A percentile compares a stretch with the other conserved stretches of the same genome.
Conservation (phyloP, 495 filamentous ascomycete species). For the Aspergillus ellipticus region DNA sequence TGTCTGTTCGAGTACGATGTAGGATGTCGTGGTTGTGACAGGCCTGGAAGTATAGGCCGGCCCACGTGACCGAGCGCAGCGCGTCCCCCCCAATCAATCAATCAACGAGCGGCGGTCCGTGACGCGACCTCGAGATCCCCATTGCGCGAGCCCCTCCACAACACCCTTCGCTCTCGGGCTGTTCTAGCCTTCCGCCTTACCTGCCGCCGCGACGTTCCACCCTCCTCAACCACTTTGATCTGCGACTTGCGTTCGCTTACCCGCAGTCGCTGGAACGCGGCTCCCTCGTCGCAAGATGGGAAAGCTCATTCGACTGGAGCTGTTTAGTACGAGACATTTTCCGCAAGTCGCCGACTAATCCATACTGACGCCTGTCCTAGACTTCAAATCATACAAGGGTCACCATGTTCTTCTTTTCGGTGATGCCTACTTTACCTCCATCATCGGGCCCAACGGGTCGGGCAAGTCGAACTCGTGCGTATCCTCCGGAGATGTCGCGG, state of each 20-base stretch:
- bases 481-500: not conserved
- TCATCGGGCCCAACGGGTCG: slow-evolving; percentile 98
- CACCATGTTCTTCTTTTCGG: slow-evolving; percentile 93
- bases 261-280: slow-evolving; percentile 30
- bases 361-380: slow-evolving; percentile 37
- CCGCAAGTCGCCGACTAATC: not conserved
- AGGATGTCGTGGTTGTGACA: too few species aligned
- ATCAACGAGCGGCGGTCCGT: slow-evolving; percentile 5
- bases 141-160: slow-evolving; percentile 23
- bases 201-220: not conserved
- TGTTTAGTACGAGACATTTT: slow-evolving; percentile 67
- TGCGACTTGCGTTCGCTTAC: slow-evolving; percentile 1
- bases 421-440: slow-evolving; percentile 98
- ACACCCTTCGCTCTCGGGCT: slow-evolving; percentile 8
- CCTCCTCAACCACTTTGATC: not conserved
- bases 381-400: slow-evolving; percentile 99
- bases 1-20: too few species aligned
- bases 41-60: not conserved
- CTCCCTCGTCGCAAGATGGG: slow-evolving; percentile 54
- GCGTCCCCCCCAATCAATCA: slow-evolving; percentile 13
- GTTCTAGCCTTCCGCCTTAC: slow-evolving; percentile 1
- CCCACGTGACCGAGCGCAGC: slow-evolving; percentile 17
- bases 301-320: slow-evolving; percentile 90
- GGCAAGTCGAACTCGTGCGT: slow-evolving; percentile 99
- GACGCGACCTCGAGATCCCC: slow-evolving; percentile 17